Evolutionary conservation across 768 basidiomycete species (phyloP).

Genomic region (Hygrocybe coccinea): DNA sequence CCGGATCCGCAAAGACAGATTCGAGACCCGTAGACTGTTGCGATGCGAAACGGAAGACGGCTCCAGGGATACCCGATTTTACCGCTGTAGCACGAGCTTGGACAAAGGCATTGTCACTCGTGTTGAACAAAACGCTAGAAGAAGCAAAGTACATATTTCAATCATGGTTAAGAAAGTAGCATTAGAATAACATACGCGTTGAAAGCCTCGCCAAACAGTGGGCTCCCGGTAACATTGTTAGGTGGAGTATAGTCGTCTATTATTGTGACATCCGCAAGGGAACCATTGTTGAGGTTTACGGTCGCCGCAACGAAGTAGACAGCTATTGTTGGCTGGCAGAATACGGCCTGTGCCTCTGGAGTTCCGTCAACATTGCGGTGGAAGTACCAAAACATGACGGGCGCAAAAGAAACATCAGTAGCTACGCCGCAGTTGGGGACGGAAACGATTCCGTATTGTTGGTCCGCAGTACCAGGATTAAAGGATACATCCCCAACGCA

Average conservation of each 20-base stretch:
- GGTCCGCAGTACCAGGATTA: slow-evolving; percentile 25
- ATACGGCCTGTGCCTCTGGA: slow-evolving; percentile 46
- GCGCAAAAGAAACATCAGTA: slow-evolving; percentile 36
- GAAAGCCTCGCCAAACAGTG: slow-evolving; percentile 44
- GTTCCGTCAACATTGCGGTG: slow-evolving; percentile 28
- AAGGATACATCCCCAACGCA: slow-evolving; percentile 40
- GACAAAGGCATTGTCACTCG: slow-evolving; percentile 41
- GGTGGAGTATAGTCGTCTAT: slow-evolving; percentile 26
- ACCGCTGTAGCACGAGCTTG: slow-evolving; percentile 48
- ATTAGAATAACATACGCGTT: slow-evolving; percentile 61
- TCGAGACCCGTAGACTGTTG: slow-evolving; percentile 38
- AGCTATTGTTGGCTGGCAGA: slow-evolving; percentile 51
- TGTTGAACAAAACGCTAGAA: slow-evolving; percentile 21
- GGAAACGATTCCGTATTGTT: slow-evolving; percentile 48
- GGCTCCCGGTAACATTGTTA: slow-evolving; percentile 51
- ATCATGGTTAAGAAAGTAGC: no score
- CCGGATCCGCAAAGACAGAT: slow-evolving; percentile 43
- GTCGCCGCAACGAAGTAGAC: slow-evolving; percentile 40
- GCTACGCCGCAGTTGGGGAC: slow-evolving; percentile 32
- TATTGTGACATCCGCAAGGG: slow-evolving; percentile 35
- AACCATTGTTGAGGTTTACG: slow-evolving; percentile 40
- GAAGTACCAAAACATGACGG: slow-evolving; percentile 64
- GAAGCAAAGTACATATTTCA: no score
- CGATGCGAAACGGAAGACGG: slow-evolving; percentile 52
- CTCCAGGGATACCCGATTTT: slow-evolving; percentile 50